Percentiles rank a stretch among this genome's conserved stretches.
Evolutionary conservation across 352 stramenopile species (phyloP).

Genomic region (Phytophthora boehmeriae): DNA sequence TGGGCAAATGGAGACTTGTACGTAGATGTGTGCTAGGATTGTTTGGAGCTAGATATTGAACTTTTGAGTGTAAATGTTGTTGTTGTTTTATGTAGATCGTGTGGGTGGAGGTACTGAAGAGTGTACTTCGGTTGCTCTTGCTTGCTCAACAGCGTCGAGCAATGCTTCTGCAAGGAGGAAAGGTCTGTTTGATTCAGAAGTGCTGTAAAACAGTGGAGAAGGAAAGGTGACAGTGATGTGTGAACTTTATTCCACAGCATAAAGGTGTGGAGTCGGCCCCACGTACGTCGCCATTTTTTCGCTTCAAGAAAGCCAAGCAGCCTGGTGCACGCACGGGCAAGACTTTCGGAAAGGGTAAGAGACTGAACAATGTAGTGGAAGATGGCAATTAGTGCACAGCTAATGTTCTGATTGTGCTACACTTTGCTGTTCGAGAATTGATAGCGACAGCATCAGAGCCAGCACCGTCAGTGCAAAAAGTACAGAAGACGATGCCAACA

Average conservation of each 20-base stretch:
- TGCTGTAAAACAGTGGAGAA: not conserved
- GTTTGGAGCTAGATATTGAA: too few species aligned
- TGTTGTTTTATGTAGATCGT: constrained; percentile 56
- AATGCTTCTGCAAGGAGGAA: constrained; percentile 67
- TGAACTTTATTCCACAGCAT: constrained; percentile 37
- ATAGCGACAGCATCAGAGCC: constrained; percentile 33
- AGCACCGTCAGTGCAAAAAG: constrained; percentile 25
- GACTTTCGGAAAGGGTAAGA: constrained; percentile 58
- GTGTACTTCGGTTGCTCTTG: constrained; percentile 67
- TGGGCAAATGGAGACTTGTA: constrained; percentile 76
- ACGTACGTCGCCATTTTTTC: constrained; percentile 54
- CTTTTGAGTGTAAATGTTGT: too few species aligned
- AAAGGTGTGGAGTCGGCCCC: constrained; percentile 57
- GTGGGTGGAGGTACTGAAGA: constrained; percentile 78
- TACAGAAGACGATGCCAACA: constrained; percentile 33
- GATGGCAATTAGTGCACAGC: not conserved
- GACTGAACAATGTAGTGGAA: not conserved
- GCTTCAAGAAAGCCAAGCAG: constrained; percentile 71
- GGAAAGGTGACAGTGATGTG: too few species aligned
- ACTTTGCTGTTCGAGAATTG: not conserved
- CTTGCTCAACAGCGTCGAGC: constrained; percentile 61
- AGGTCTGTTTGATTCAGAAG: constrained; percentile 29
- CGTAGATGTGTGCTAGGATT: constrained; percentile 1
- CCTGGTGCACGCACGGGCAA: constrained; percentile 72
- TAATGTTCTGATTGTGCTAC: constrained; percentile 8